phyloP scores from a whole-genome alignment of 2,329 filamentous ascomycete species.

The Microsporum ferrugineum region DNA sequence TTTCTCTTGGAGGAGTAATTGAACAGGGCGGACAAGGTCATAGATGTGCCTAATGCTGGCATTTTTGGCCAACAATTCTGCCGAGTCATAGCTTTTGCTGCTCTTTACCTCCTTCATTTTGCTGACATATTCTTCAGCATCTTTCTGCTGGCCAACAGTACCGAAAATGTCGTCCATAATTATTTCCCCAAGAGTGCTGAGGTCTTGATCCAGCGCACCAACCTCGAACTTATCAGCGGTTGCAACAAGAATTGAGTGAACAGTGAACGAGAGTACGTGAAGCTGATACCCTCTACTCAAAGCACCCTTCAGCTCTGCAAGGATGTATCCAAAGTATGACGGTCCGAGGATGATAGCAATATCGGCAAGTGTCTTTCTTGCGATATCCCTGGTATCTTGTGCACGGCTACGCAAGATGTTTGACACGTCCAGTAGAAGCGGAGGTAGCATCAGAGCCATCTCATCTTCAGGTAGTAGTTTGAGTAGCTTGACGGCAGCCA shows the following conservation, averaged over 20 bases:
- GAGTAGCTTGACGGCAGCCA: constrained; percentile 79
- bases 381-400: constrained; percentile 80
- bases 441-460: constrained; percentile 62
- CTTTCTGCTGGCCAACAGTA: constrained; percentile 83
- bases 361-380: constrained; percentile 73
- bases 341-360: constrained; percentile 73
- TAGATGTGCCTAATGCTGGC: constrained; percentile 64
- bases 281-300: constrained; percentile 81
- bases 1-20: constrained; percentile 68
- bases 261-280: constrained; percentile 86
- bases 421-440: constrained; percentile 81
- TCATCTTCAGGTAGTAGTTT: constrained; percentile 64
- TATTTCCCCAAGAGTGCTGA: constrained; percentile 64
- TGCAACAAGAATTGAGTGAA: constrained; percentile 78
- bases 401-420: constrained; percentile 84
- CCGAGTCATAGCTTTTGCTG: constrained; percentile 95
- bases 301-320: constrained; percentile 77
- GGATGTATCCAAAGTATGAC: constrained; percentile 76
- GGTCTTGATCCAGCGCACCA: constrained; percentile 81
- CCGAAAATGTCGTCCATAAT: constrained; percentile 98
- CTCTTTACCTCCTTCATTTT: constrained; percentile 97
- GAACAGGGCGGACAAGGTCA: constrained; percentile 66
- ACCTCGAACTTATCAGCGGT: constrained; percentile 61
- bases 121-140: constrained; percentile 86
- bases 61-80: constrained; percentile 80